phyloP scores from a whole-genome alignment of 2,329 filamentous ascomycete genomes.

The Xylaria digitata region DNA sequence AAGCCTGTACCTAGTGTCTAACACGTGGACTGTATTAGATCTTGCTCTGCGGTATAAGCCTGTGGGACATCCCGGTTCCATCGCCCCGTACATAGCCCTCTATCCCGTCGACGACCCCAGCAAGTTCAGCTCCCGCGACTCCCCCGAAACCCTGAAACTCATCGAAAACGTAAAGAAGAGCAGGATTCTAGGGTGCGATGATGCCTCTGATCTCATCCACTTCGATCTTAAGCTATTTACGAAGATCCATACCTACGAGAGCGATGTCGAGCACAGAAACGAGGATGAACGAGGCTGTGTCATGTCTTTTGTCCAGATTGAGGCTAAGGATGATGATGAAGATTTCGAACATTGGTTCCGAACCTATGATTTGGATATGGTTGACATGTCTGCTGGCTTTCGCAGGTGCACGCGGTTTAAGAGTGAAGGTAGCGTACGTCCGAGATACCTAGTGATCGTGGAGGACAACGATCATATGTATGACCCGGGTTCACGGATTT shows the following conservation, averaged over 20 bases:
- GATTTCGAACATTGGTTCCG: slow-evolving; percentile 26
- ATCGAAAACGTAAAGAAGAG: slow-evolving; percentile 14
- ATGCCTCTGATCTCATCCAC: slow-evolving; percentile 15
- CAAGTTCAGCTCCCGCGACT: background rate
- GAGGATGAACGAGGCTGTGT: background rate
- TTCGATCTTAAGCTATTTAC: slow-evolving; percentile 22
- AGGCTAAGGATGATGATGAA: slow-evolving; percentile 16
- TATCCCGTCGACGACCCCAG: slow-evolving; percentile 25
- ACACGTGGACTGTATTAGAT: background rate
- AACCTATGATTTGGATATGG: slow-evolving; percentile 15
- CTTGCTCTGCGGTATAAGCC: slow-evolving; percentile 34
- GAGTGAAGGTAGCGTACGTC: slow-evolving; percentile 12
- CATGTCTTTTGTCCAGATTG: slow-evolving; percentile 16
- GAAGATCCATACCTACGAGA: slow-evolving; percentile 28
- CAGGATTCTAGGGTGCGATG: slow-evolving; percentile 18
- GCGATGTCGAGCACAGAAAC: background rate
- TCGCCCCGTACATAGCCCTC: slow-evolving; percentile 25
- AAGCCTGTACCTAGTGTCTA: too few species aligned
- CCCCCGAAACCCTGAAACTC: background rate
- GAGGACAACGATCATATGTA: slow-evolving; percentile 7
- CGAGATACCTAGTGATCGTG: slow-evolving; percentile 23
- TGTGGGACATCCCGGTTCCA: background rate
- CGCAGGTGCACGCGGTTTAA: slow-evolving; percentile 25
- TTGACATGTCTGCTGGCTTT: slow-evolving; percentile 10
- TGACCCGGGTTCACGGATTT: too few species aligned